Evolutionary conservation across 495 filamentous ascomycete species (phyloP).

Genomic region (Xanthoparmelia taractica): DNA sequence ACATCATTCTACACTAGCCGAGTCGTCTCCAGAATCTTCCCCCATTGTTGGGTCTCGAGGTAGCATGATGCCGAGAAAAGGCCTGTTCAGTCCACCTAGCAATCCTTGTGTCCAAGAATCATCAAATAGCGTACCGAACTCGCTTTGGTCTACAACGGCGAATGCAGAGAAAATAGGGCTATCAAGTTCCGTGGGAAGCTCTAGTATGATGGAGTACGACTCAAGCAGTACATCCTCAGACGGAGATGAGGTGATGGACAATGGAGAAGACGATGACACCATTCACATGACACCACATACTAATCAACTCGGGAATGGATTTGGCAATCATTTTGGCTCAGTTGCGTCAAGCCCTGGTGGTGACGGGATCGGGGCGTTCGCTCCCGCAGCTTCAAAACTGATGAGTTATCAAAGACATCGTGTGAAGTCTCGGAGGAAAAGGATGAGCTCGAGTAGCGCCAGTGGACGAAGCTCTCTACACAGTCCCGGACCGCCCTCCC

Average conservation of each 20-base stretch:
- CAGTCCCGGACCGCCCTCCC: conserved; percentile 56
- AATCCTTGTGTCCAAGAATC: conserved; percentile 40
- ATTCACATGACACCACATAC: conserved; percentile 63
- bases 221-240: conserved; percentile 67
- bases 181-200: conserved; percentile 79
- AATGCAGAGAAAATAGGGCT: conserved; percentile 60
- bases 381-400: conserved; percentile 61
- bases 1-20: conserved; percentile 89
- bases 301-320: conserved; percentile 42
- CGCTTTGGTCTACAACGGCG: conserved; percentile 39
- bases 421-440: conserved; percentile 45
- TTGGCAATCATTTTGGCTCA: conserved; percentile 41
- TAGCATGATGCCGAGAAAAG: conserved; percentile 66
- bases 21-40: conserved; percentile 87
- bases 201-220: conserved; percentile 71
- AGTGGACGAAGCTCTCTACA: conserved; percentile 63
- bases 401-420: conserved; percentile 68
- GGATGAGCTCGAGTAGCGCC: conserved; percentile 58
- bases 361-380: conserved; percentile 54
- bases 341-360: conserved; percentile 43
- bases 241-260: conserved; percentile 69
- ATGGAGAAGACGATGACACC: conserved; percentile 67
- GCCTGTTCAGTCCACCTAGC: conserved; percentile 29
- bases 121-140: conserved; percentile 35
- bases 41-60: conserved; percentile 74